Conservation (phyloP, 148 eudicot species). For the Polygonum maritimum region DNA sequence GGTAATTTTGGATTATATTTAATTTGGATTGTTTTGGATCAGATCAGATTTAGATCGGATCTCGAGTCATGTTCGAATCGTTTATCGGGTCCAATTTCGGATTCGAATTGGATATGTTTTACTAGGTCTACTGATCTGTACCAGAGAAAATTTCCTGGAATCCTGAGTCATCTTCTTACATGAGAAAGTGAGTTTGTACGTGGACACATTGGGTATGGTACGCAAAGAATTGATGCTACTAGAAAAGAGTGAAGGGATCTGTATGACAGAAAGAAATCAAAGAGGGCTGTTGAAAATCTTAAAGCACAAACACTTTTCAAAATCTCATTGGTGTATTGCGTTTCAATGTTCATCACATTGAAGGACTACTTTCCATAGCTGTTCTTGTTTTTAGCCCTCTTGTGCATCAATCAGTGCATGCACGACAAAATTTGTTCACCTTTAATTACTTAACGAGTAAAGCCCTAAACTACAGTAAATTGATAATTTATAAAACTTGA, state of each 20-base stretch:
- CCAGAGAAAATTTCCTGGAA: neutral
- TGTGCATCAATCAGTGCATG: neutral
- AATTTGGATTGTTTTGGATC: too few relatives aligned
- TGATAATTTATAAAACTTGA: neutral
- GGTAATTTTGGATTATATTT: too few relatives aligned
- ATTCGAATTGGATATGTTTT: too few relatives aligned
- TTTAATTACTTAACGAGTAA: too few relatives aligned
- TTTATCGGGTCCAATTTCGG: too few relatives aligned
- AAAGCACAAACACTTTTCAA: neutral
- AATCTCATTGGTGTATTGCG: neutral
- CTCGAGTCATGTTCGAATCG: too few relatives aligned
- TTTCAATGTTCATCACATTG: neutral
- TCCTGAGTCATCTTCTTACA: neutral
- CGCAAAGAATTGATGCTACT: neutral
- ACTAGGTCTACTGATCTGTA: too few relatives aligned
- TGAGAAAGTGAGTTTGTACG: neutral
- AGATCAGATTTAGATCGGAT: too few relatives aligned
- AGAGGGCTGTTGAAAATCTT: neutral
- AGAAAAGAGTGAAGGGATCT: neutral
- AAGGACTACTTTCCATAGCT: neutral
- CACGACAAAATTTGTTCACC: neutral
- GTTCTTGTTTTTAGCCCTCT: neutral
- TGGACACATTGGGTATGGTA: neutral
- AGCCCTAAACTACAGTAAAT: neutral
- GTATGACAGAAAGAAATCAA: neutral